phyloP scores from a whole-genome alignment of 768 basidiomycete species.

The Clitopilus passeckerianus region DNA sequence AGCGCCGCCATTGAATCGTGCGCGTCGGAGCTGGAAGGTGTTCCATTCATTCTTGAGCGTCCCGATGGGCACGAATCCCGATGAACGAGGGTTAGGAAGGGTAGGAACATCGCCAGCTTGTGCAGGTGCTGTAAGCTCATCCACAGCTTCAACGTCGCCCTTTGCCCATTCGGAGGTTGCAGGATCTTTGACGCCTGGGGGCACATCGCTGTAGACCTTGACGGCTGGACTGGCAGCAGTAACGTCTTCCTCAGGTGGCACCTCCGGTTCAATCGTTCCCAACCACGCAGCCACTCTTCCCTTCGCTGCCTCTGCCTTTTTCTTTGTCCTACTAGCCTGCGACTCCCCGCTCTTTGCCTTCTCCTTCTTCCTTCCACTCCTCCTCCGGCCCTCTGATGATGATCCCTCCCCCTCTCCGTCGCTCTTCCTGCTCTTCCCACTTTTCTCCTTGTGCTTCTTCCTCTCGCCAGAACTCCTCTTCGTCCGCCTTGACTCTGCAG shows the following conservation, averaged over 20 bases:
- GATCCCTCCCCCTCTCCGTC: constrained; percentile 2
- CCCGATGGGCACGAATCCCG: constrained; percentile 67
- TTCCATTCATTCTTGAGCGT: constrained; percentile 37
- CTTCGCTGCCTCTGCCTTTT: constrained; percentile 38
- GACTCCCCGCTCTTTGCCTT: constrained; percentile 15
- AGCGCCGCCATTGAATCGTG: constrained; percentile 14
- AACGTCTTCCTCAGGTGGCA: constrained; percentile 33
- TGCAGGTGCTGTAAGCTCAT: neutral
- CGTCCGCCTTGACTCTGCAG: constrained; percentile 17
- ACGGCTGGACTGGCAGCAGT: neutral
- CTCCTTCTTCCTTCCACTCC: constrained; percentile 19
- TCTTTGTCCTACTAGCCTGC: constrained; percentile 7
- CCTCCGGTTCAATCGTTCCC: constrained; percentile 56
- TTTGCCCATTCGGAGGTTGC: neutral
- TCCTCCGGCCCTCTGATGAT: constrained; percentile 15
- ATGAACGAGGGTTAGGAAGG: constrained; percentile 67
- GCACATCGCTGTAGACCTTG: neutral
- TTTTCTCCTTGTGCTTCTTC: constrained; percentile 20
- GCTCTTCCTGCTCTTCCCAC: constrained; percentile 19
- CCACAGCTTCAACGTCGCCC: neutral
- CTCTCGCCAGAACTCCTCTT: constrained; percentile 8
- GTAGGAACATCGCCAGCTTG: constrained; percentile 19
- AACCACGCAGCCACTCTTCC: constrained; percentile 79
- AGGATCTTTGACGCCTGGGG: constrained; percentile 22
- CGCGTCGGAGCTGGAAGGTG: constrained; percentile 21